Conservation (phyloP, 148 eudicot species). For the Chenopodium album region DNA sequence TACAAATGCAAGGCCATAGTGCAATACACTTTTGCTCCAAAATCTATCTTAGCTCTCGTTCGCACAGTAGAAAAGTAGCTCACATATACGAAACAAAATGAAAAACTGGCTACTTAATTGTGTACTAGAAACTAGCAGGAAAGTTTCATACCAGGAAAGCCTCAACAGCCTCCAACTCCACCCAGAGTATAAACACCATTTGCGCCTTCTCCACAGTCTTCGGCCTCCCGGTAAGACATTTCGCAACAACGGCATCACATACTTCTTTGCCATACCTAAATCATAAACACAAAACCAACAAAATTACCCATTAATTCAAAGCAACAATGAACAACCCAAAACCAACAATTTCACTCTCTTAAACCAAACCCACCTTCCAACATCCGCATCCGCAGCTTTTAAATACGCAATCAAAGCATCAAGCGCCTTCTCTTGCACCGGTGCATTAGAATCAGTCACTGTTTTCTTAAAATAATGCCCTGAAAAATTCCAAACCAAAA, state of each 20-base stretch:
- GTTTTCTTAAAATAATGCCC: slow-evolving; percentile 81
- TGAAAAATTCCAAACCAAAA: slow-evolving; percentile 22
- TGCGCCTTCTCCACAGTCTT: slow-evolving; percentile 99
- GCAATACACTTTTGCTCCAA: background rate
- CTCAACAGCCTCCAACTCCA: slow-evolving; percentile 95
- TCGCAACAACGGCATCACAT: slow-evolving; percentile 86
- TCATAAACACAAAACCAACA: background rate
- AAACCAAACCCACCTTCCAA: slow-evolving; percentile 51
- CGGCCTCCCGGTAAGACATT: slow-evolving; percentile 90
- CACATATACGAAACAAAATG: background rate
- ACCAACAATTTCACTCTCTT: background rate
- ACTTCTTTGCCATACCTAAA: slow-evolving; percentile 87
- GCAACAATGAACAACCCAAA: background rate
- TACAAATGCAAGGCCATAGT: background rate
- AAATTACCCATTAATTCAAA: slow-evolving; percentile 1
- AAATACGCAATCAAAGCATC: slow-evolving; percentile 85
- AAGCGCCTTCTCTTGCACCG: slow-evolving; percentile 95
- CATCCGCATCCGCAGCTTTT: slow-evolving; percentile 92
- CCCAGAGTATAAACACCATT: slow-evolving; percentile 79
- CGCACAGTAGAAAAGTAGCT: background rate
- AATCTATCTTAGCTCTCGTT: background rate
- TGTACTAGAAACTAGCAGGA: background rate
- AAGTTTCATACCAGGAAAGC: slow-evolving; percentile 68
- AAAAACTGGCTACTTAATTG: background rate
- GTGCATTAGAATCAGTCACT: slow-evolving; percentile 92